Conservation (phyloP, 177 flowering plant species). For the Tripterygium wilfordii region DNA sequence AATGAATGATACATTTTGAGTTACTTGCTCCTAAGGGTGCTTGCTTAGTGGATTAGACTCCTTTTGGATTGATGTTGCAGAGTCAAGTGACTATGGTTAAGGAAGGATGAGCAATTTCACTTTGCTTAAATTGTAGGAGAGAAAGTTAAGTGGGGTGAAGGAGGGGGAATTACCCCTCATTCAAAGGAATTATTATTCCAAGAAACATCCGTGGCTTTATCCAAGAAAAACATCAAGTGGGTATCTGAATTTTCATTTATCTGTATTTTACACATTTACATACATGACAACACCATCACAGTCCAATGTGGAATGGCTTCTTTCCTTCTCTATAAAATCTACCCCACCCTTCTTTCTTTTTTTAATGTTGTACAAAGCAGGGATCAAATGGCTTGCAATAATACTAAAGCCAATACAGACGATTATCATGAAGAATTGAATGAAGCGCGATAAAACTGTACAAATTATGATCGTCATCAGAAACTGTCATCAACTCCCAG, state of each 20-base stretch:
- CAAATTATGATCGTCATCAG: conserved; percentile 49
- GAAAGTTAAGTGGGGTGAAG: no score
- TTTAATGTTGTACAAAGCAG: conserved; percentile 21
- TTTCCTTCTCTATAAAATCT: background rate
- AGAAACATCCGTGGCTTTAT: no score
- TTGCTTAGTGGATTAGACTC: no score
- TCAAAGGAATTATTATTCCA: no score
- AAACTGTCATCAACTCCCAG: conserved; percentile 48
- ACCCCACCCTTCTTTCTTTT: background rate
- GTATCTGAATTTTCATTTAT: conserved; percentile 7
- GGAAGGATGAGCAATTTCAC: no score
- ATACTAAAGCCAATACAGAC: no score
- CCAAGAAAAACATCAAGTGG: conserved; percentile 3
- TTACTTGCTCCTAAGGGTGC: no score
- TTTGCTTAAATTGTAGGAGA: no score
- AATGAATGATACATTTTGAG: no score
- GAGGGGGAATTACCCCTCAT: no score
- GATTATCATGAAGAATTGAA: conserved; percentile 25
- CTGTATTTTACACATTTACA: conserved; percentile 11
- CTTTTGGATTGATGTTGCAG: no score
- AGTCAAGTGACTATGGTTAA: no score
- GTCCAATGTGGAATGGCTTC: conserved; percentile 38
- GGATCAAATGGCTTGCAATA: conserved; percentile 23
- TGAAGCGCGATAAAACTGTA: conserved; percentile 32
- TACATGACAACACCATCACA: conserved; percentile 16